Conservation (phyloP, 192 early-diverging fungal genomes). For the Spizellomyces punctatus region DNA sequence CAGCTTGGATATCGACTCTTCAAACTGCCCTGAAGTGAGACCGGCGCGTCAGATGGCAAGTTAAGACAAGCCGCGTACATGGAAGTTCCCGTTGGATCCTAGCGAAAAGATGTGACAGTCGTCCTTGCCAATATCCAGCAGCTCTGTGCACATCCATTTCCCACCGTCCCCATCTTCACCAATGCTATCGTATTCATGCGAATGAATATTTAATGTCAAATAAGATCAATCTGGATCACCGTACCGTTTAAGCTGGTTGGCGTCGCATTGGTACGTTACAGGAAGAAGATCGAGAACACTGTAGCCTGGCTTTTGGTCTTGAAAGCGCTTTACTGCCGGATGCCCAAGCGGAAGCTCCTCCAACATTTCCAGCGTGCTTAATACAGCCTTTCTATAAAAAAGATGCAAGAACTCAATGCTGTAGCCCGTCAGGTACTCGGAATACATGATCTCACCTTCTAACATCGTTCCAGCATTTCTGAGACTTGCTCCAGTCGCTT, state of each 20-base stretch:
- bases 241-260: neutral
- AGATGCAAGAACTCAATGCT: too few relatives aligned
- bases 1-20: too few relatives aligned
- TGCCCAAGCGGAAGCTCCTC: too few relatives aligned
- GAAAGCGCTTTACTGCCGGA: too few relatives aligned
- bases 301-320: too few relatives aligned
- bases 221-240: neutral
- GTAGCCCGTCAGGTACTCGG: too few relatives aligned
- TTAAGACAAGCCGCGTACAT: neutral
- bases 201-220: neutral
- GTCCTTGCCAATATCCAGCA: neutral
- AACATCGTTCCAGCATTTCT: too few relatives aligned
- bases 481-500: too few relatives aligned
- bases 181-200: neutral
- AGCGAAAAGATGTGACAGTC: slow-evolving; percentile 5
- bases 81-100: neutral
- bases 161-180: neutral
- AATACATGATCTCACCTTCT: too few relatives aligned
- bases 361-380: too few relatives aligned
- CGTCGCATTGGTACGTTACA: slow-evolving; percentile 63
- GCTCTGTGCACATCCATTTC: slow-evolving; percentile 10
- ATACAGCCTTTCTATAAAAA: too few relatives aligned
- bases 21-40: neutral
- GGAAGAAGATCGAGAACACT: slow-evolving; percentile 29
- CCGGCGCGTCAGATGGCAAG: neutral